These are phyloP conservation scores for Podaxis mareebaensis DNA, from an alignment of 768 basidiomycete species.

Conservation along the genomic window DNA sequence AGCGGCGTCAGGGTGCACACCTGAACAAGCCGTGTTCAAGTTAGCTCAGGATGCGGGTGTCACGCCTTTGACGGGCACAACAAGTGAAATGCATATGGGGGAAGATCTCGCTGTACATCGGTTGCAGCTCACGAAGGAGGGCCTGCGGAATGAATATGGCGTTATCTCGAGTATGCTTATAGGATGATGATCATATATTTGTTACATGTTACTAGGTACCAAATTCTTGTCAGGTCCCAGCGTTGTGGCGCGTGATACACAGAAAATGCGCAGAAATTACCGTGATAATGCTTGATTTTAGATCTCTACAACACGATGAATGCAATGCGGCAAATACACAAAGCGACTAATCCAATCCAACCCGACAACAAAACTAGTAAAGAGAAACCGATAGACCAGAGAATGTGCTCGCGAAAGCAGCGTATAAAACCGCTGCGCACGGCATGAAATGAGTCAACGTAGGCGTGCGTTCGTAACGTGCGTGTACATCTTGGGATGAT, in stretches of 20 bases:
- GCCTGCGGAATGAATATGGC: constrained; percentile 7
- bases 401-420: not conserved
- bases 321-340: not conserved
- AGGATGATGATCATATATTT: not conserved
- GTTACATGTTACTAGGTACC: not conserved
- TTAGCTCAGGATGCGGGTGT: constrained; percentile 67
- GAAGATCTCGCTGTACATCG: constrained; percentile 17
- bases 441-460: not conserved
- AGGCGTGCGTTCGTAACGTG: not conserved
- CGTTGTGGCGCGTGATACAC: not conserved
- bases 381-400: not conserved
- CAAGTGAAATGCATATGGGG: constrained; percentile 61
- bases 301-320: not conserved
- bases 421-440: not conserved
- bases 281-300: not conserved
- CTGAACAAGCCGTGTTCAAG: constrained; percentile 68
- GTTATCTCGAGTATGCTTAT: constrained; percentile 4
- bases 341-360: constrained; percentile 5
- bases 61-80: constrained; percentile 77
- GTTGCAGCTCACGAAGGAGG: constrained; percentile 11
- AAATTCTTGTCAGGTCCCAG: not conserved
- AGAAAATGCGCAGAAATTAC: not conserved
- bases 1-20: constrained; percentile 48
- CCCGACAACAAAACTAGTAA: constrained; percentile 3
- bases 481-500: not conserved